Evolutionary conservation across 2,329 filamentous ascomycete genomes (phyloP), one percentile per base, ranked within the genome.

Genomic region (Pestalotiopsis fici): DNA sequence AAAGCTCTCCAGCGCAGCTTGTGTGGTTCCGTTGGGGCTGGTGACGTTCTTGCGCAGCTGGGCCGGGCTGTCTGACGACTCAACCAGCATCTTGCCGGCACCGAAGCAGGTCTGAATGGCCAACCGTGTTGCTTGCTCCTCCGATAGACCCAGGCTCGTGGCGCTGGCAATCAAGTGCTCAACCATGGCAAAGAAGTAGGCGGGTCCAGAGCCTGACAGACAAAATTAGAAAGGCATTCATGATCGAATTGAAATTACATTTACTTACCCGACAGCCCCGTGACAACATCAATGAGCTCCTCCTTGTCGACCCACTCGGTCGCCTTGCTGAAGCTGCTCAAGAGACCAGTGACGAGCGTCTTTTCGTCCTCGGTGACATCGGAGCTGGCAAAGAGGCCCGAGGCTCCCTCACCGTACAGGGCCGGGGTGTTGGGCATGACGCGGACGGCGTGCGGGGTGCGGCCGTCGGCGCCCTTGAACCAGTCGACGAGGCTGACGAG

Each of bases 401-500:
- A 83, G 1, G 84, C 84, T 35, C 84, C 84, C 76, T 86, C 83
- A 27, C 83, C 82, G 11, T 85, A 80, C 37, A 86, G 74, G 6
- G 84, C 84, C 2, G 84, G 84, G 4, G 83, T 86, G 75, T 86
- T 86, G 65, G 84, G 84, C 84, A 86, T 86, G 67, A 85, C 83
- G 23, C 84, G 80, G n/a, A 86, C 82, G 18, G 84, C 78, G 59
- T 82, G 82, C 0, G 83, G 82, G 1, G 78, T 72, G 25, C 75
- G 75, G 3, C 79, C 81, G 39, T 77, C 78, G 1, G 75, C 68
- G 0, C 79, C 76, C 66, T 74, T 79, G 66, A 82, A 73, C 84
- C 84, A 86, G 54, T 75, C 72, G 54, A 76, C 75, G 71, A 85
- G 73, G 72, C 81, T 84, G 39, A 73, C 74, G 31, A 84, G 75